Base-by-base conservation (phyloP, 768 basidiomycete species). In the Atractiella rhizophila region DNA sequence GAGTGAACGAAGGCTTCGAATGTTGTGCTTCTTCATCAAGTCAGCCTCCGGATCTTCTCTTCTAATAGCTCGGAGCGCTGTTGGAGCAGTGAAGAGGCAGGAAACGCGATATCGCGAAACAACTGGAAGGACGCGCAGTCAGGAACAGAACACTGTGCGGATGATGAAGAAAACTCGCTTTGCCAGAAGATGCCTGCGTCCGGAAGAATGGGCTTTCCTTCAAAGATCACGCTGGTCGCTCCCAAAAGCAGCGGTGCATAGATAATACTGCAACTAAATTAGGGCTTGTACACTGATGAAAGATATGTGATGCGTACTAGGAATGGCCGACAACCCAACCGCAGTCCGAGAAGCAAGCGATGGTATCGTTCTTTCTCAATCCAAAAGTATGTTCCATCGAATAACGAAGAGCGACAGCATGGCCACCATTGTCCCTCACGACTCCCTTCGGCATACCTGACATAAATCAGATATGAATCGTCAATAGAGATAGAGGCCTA, bases 191-290 rank as follows among this genome's bases (percentile, higher is more conserved):
- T 16, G 0, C 39, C 39, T 21, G 39, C 39, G 30, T 40, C 39
- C 5, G 39, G 39, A 5, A 40, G 29, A 25, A 40, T 40, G 39
- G 39, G 39, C 39, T 40, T 40, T 4, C 39, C 39, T 25, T 40
- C 39, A 18, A 40, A 40, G 39, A 40, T 32, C n/a, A 40, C 39
- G 4, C 30, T 27, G 39, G 39, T 16, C n/a, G 20, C 19, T 3
- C 39, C 39, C n/a, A 40, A 23, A 25, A 40, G 23, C 3, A 40
- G 30, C 18, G 39, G 39, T 4, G 39, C 26, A 25, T 40, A 40
- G 39, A 40, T 25, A 23, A n/a, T n/a, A n/a, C n/a, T n/a, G n/a
- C n/a, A n/a, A n/a, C 18, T 19, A 32, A 31, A 40, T 11, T 29
- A 40, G 30, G 31, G 39, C 2, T 32, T 29, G 16, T 28, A 27